Conservation (phyloP, 805 yeast species). For the Debaryomyces castellii region DNA sequence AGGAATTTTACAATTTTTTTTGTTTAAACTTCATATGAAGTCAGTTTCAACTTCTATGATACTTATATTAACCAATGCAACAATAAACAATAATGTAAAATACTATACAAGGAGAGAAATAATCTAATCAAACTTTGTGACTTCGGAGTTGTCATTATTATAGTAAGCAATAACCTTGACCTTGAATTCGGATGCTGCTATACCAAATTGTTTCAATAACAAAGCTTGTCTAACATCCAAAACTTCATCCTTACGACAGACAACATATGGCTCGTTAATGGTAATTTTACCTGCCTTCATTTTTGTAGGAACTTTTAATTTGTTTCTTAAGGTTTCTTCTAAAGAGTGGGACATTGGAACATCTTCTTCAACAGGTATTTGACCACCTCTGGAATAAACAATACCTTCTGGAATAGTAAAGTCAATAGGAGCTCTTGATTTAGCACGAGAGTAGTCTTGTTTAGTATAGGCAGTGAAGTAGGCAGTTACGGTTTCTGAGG, state of each 20-base stretch:
- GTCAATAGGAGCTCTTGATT: constrained; percentile 76
- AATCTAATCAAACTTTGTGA: constrained; percentile 19
- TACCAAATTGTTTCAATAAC: constrained; percentile 90
- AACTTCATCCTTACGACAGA: constrained; percentile 75
- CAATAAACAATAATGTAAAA: constrained; percentile 5
- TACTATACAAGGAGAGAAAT: constrained; percentile 3
- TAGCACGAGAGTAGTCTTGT: constrained; percentile 88
- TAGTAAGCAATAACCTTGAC: constrained; percentile 78
- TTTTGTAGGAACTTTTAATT: constrained; percentile 86
- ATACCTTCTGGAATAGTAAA: constrained; percentile 88
- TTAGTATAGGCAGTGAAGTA: constrained; percentile 78
- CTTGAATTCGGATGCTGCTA: constrained; percentile 89
- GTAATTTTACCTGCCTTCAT: constrained; percentile 86
- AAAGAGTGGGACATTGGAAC: constrained; percentile 95
- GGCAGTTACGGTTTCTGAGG: constrained; percentile 83
- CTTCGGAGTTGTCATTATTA: constrained; percentile 53
- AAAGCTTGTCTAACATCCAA: constrained; percentile 90
- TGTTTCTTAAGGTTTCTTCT: constrained; percentile 88
- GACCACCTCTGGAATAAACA: constrained; percentile 94
- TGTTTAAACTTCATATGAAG: not conserved
- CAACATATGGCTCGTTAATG: constrained; percentile 72
- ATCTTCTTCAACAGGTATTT: constrained; percentile 84
- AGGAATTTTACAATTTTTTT: too few species aligned
- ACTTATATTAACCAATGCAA: constrained; percentile 4
- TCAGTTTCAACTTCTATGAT: not conserved